These are phyloP conservation scores for Lactarius quietus DNA, from an alignment of 768 basidiomycete genomes.

Conservation along the genomic window DNA sequence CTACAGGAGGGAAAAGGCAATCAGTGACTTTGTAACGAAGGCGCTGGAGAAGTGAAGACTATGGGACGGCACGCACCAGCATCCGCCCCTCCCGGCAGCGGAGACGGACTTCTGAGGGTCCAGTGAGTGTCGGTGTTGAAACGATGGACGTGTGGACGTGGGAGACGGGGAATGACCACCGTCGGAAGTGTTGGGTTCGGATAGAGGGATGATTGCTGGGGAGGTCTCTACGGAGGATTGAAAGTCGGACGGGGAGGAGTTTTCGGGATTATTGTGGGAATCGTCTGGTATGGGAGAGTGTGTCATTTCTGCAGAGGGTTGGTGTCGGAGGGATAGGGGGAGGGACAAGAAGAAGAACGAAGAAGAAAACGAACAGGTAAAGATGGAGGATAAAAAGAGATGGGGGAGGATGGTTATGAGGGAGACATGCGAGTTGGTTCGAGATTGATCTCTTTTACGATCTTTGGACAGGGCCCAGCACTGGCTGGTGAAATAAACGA, in stretches of 20 bases:
- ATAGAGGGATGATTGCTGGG: slow-evolving; percentile 20
- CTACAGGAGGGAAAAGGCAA: slow-evolving; percentile 36
- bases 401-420: slow-evolving; percentile 21
- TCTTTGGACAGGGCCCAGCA: slow-evolving; percentile 17
- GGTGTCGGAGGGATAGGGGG: neutral
- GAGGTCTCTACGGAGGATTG: slow-evolving; percentile 25
- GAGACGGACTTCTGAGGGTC: slow-evolving; percentile 23
- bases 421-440: slow-evolving; percentile 23
- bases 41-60: neutral
- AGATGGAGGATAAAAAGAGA: neutral
- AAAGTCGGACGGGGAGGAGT: slow-evolving; percentile 25
- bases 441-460: slow-evolving; percentile 26
- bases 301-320: slow-evolving; percentile 10
- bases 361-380: slow-evolving; percentile 10
- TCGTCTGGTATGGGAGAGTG: slow-evolving; percentile 24
- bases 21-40: neutral
- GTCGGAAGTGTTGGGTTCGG: slow-evolving; percentile 13
- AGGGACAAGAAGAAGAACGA: neutral
- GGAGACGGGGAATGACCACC: slow-evolving; percentile 20
- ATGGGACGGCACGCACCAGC: slow-evolving; percentile 21
- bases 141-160: slow-evolving; percentile 13
- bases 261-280: slow-evolving; percentile 17
- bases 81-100: slow-evolving; percentile 24
- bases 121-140: slow-evolving; percentile 21
- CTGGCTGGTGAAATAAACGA: slow-evolving; percentile 23